Percentiles rank a stretch among this genome's conserved stretches.
phyloP scores from a whole-genome alignment of 257 asterid genomes.

The Solanum habrochaites region DNA sequence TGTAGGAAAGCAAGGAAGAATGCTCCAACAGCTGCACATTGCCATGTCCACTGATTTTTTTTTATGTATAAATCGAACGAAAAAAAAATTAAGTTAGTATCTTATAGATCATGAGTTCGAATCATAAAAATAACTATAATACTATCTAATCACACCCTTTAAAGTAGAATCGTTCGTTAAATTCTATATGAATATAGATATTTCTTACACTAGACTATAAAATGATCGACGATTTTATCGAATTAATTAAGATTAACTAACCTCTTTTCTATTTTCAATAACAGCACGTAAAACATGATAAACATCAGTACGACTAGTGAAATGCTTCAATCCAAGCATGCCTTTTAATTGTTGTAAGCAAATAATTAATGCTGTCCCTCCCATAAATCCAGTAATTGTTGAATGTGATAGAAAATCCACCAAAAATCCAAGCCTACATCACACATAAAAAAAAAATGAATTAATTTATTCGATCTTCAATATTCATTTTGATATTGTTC shows the following conservation, averaged over 20 bases:
- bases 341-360: slow-evolving; percentile 74
- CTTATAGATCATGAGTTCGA: background rate
- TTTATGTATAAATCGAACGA: background rate
- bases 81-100: background rate
- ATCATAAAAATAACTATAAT: background rate
- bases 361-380: slow-evolving; percentile 72
- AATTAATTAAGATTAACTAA: background rate
- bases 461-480: background rate
- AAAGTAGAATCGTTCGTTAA: background rate
- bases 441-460: background rate
- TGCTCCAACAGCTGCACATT: slow-evolving; percentile 32
- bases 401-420: slow-evolving; percentile 84
- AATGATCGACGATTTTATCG: too few species aligned
- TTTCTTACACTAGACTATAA: background rate
- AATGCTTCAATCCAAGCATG: slow-evolving; percentile 58
- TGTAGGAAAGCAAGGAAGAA: slow-evolving; percentile 62
- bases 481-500: background rate
- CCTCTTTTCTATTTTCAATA: slow-evolving; percentile 38
- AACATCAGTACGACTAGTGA: slow-evolving; percentile 47
- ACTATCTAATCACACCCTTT: background rate
- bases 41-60: slow-evolving; percentile 48
- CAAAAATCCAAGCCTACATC: slow-evolving; percentile 59
- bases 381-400: slow-evolving; percentile 80
- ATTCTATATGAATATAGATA: too few species aligned
- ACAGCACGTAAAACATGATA: slow-evolving; percentile 37